Evolutionary conservation across 2,329 filamentous ascomycete genomes (phyloP).

Genomic region (Lasiodiplodia sp.): DNA sequence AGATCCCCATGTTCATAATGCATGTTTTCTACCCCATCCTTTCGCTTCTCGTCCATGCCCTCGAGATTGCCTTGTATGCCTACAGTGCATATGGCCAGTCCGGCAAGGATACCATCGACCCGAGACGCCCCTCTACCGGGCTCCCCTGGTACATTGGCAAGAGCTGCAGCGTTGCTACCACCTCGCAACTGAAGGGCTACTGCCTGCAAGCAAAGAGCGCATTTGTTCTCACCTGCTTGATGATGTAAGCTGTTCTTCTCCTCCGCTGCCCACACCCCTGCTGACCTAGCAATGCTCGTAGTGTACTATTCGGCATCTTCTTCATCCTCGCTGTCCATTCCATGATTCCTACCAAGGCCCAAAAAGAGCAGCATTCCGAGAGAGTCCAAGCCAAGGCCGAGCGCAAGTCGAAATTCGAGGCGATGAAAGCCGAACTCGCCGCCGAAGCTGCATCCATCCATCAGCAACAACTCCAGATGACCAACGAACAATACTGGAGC

Average conservation of each 20-base stretch:
- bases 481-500: conserved; percentile 27
- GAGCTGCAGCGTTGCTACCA: conserved; percentile 68
- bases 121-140: conserved; percentile 65
- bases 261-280: conserved; percentile 22
- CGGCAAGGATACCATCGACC: conserved; percentile 75
- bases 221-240: conserved; percentile 69
- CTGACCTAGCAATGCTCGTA: conserved; percentile 39
- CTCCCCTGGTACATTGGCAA: conserved; percentile 79
- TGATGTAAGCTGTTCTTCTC: conserved; percentile 65
- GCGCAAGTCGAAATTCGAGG: conserved; percentile 43
- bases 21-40: conserved; percentile 73
- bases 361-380: conserved; percentile 37
- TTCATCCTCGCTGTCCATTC: conserved; percentile 66
- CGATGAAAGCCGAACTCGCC: conserved; percentile 44
- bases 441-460: conserved; percentile 22
- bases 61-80: conserved; percentile 68
- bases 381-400: conserved; percentile 31
- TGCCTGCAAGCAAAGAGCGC: conserved; percentile 73
- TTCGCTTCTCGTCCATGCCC: conserved; percentile 64
- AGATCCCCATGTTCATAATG: conserved; percentile 74
- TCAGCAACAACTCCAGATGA: conserved; percentile 16
- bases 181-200: conserved; percentile 61
- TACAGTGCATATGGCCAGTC: conserved; percentile 75
- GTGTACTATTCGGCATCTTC: conserved; percentile 67
- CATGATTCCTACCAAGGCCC: conserved; percentile 52